Evolutionary conservation across 202 grass and related monocot genomes (phyloP).

Genomic region (Panicum virgatum): DNA sequence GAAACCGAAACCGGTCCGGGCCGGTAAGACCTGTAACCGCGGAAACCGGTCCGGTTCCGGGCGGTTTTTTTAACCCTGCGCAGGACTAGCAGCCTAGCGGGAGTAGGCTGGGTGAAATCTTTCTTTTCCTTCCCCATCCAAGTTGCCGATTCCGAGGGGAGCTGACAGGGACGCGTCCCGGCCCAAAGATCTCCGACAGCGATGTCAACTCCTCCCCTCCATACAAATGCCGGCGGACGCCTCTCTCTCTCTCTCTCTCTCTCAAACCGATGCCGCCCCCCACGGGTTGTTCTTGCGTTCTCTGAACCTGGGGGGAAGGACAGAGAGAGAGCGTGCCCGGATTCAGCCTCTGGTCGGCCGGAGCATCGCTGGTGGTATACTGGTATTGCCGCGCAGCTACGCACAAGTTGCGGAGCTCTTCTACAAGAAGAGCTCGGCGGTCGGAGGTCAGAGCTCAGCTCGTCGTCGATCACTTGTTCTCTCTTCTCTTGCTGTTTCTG

Average conservation of each 20-base stretch:
- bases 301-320: not conserved
- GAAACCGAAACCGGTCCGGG: too few relatives aligned
- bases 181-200: slow-evolving; percentile 24
- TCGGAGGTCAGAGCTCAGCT: not conserved
- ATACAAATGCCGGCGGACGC: slow-evolving; percentile 9
- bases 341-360: not conserved
- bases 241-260: too few relatives aligned
- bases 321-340: not conserved
- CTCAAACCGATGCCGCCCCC: not conserved
- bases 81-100: too few relatives aligned
- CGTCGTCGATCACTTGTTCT: not conserved
- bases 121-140: not conserved
- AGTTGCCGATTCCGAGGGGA: slow-evolving; percentile 2
- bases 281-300: not conserved
- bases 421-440: not conserved
- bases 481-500: not conserved
- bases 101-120: not conserved
- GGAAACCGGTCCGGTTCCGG: too few relatives aligned
- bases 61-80: too few relatives aligned
- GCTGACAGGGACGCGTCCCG: slow-evolving; percentile 1
- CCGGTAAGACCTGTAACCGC: too few relatives aligned
- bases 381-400: not conserved
- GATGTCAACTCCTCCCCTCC: slow-evolving; percentile 20
- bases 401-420: not conserved
- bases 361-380: not conserved